phyloP scores from a whole-genome alignment of 2,329 filamentous ascomycete genomes.

The Metarhizium guizhouense region DNA sequence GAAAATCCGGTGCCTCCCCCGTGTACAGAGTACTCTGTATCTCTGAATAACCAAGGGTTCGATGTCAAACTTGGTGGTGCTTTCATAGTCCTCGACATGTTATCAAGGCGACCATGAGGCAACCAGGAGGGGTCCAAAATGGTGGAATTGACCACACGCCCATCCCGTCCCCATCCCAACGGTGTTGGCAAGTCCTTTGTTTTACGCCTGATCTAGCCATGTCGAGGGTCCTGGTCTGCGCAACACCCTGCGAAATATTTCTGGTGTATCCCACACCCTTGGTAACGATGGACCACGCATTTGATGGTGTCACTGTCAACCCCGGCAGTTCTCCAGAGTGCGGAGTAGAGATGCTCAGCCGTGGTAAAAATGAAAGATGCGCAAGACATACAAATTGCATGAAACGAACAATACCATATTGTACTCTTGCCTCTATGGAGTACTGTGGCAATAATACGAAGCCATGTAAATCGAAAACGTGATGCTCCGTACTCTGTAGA shows the following conservation, averaged over 20 bases:
- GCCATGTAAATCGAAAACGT: too few relatives aligned
- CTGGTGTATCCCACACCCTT: not conserved
- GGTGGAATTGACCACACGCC: not conserved
- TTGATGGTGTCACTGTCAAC: not conserved
- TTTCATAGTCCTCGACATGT: not conserved
- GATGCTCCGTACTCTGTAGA: too few relatives aligned
- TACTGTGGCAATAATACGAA: too few relatives aligned
- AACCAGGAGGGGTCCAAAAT: not conserved
- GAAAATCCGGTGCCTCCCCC: not conserved
- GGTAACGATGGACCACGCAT: not conserved
- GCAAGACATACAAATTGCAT: not conserved
- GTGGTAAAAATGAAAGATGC: not conserved
- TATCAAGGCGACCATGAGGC: constrained; percentile 3
- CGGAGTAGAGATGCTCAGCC: too few relatives aligned
- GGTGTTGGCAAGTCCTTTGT: not conserved
- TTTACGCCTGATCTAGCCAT: too few relatives aligned
- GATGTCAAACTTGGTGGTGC: not conserved
- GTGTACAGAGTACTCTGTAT: not conserved
- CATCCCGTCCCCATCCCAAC: not conserved
- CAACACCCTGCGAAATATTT: not conserved
- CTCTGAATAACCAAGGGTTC: not conserved
- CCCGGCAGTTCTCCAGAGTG: not conserved
- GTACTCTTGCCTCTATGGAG: too few relatives aligned
- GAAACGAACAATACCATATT: too few relatives aligned
- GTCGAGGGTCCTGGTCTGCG: not conserved